Evolutionary conservation across 208 protist genomes (phyloP).

Genomic region (Trypanosoma grayi): DNA sequence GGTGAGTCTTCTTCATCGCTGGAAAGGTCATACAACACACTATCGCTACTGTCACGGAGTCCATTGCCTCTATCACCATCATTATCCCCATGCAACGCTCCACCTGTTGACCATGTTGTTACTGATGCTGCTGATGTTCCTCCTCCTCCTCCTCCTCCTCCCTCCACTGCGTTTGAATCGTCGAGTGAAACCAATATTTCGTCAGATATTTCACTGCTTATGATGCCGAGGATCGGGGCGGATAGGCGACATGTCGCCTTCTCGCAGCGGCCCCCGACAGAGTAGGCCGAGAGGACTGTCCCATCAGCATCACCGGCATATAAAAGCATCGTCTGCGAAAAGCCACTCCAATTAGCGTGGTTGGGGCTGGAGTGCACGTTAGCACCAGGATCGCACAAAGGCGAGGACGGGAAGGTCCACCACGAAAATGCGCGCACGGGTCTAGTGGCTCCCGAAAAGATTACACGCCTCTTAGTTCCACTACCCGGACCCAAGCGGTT

Average conservation of each 20-base stretch:
- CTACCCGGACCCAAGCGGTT: constrained; percentile 19
- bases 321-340: constrained; percentile 22
- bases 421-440: constrained; percentile 40
- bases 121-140: not conserved
- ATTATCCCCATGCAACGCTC: not conserved
- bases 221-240: constrained; percentile 21
- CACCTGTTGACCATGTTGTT: not conserved
- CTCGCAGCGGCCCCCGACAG: constrained; percentile 4
- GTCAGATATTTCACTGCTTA: constrained; percentile 24
- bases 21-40: constrained; percentile 2
- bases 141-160: not conserved
- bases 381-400: not conserved
- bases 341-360: constrained; percentile 2
- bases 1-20: constrained; percentile 16
- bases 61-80: constrained; percentile 10
- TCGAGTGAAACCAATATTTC: constrained; percentile 28
- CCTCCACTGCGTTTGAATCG: not conserved
- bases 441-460: constrained; percentile 15
- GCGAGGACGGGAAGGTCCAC: constrained; percentile 14
- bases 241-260: constrained; percentile 17
- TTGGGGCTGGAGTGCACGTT: not conserved
- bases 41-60: not conserved
- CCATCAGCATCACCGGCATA: constrained; percentile 28
- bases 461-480: constrained; percentile 11
- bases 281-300: constrained; percentile 30